phyloP scores from a whole-genome alignment of 768 basidiomycete genomes.

The Suillus discolor region DNA sequence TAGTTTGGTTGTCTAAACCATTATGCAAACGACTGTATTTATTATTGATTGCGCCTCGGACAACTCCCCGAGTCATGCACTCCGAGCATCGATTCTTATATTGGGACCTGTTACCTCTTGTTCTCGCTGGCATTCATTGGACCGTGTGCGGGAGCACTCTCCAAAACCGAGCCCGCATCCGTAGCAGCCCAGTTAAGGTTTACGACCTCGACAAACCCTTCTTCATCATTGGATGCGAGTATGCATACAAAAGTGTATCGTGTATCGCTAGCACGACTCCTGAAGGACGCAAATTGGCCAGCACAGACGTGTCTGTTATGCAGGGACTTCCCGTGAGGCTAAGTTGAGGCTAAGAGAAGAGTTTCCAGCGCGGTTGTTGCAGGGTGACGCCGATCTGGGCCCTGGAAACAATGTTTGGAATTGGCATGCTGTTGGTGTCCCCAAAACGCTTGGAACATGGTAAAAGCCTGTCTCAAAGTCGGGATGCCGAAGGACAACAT shows the following conservation, averaged over 20 bases:
- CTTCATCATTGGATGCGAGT: constrained; percentile 83
- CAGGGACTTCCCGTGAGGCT: constrained; percentile 69
- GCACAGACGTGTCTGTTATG: constrained; percentile 72
- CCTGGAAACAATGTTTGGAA: constrained; percentile 67
- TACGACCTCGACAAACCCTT: constrained; percentile 82
- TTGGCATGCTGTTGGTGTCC: constrained; percentile 78
- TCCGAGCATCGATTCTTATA: constrained; percentile 80
- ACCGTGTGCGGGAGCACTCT: constrained; percentile 68
- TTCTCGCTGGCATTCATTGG: constrained; percentile 81
- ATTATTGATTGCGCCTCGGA: constrained; percentile 69
- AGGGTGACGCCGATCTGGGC: constrained; percentile 59
- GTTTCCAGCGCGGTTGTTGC: constrained; percentile 66
- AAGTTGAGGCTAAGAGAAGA: constrained; percentile 75
- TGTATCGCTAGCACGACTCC: constrained; percentile 47
- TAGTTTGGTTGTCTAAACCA: too few species aligned
- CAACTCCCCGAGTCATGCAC: constrained; percentile 61
- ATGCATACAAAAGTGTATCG: constrained; percentile 56
- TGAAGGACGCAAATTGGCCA: constrained; percentile 69
- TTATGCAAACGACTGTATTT: constrained; percentile 46
- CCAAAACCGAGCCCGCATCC: constrained; percentile 69
- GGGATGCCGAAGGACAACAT: constrained; percentile 67
- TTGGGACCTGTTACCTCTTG: constrained; percentile 83
- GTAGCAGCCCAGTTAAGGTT: constrained; percentile 72
- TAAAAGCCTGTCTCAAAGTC: constrained; percentile 55
- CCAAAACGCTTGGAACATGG: constrained; percentile 70